Base-by-base conservation (phyloP, 306 rosid genomes). In the Corylus heterophylla region DNA sequence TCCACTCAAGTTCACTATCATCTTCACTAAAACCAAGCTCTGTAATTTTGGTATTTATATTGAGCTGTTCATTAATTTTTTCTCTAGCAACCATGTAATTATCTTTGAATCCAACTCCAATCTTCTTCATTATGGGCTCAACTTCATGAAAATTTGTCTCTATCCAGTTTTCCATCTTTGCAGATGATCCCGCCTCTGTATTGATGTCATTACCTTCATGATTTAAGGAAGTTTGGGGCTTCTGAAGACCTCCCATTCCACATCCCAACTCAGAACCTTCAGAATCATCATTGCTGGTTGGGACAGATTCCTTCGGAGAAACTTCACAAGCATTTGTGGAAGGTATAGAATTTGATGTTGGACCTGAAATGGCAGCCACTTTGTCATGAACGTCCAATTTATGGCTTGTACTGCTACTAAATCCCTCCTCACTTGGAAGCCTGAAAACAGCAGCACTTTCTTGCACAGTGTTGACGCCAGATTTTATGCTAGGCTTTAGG, bases 1-100 rank as follows among this genome's bases (percentile, higher is more conserved):
- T 92, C 98, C 98, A 91, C 82, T 92, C 98, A 76, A 90, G 77
- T 80, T 95, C 98, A 73, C 89, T 86, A 13, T 78, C 89, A 85
- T 88, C 90, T 71, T 83, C 89, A 20, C 68, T 75, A 86, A 74
- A 78, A 73, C 71, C 81, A 64, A 88, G 87, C 8, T 85, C 83
- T 61, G 68, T 78, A 82, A 77, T 74, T 73, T 88, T 85, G 9
- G 83, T 78, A 75, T 82, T 77, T 51, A 71, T 27, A 77, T 83
- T 82, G 67, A 84, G 73, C 55, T 83, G 73, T 78, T 87, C 84
- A 67, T 74, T 79, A 77, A 79, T 91, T 80, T 87, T 84, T 82
- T 87, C 88, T 84, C 86, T 91, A 62, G 98, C 97, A 84, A 78
- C 85, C 86, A 79, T 82, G 86, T 84, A 95, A 74, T 88, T 95